Percentiles rank a stretch among this genome's conserved stretches.
Evolutionary conservation across 2,329 filamentous ascomycete species (phyloP).

Genomic region (Chaetothyriales sp.): DNA sequence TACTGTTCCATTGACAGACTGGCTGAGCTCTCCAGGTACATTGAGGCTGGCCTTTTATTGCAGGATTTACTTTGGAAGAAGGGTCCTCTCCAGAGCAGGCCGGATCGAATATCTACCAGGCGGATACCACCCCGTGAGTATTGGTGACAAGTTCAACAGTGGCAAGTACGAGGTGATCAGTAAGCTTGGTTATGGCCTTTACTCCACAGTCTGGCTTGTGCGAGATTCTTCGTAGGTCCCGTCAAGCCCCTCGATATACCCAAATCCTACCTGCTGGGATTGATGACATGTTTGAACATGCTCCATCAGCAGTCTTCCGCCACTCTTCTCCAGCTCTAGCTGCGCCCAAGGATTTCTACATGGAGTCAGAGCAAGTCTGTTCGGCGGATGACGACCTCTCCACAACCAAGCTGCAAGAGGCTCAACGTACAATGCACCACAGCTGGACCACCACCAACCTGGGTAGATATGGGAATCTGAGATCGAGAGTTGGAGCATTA

Average conservation of each 20-base stretch:
- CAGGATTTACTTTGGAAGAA: too few relatives aligned
- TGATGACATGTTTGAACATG: background rate
- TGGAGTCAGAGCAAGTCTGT: background rate
- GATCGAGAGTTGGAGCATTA: too few relatives aligned
- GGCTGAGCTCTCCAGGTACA: too few relatives aligned
- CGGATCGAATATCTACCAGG: conserved; percentile 22
- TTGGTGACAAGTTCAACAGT: conserved; percentile 18
- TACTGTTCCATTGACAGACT: too few relatives aligned
- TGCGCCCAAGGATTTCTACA: background rate
- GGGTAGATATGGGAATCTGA: too few relatives aligned
- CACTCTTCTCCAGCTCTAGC: background rate
- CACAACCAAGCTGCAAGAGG: too few relatives aligned
- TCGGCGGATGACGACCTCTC: too few relatives aligned
- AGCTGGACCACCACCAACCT: too few relatives aligned
- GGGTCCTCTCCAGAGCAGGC: too few relatives aligned
- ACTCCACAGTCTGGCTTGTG: conserved; percentile 30
- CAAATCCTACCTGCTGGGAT: background rate
- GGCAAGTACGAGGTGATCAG: conserved; percentile 26
- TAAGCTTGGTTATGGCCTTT: conserved; percentile 29
- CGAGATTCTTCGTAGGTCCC: conserved; percentile 17
- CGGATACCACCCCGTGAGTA: conserved; percentile 24
- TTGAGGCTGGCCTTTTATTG: too few relatives aligned
- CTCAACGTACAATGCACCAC: too few relatives aligned
- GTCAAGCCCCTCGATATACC: too few relatives aligned
- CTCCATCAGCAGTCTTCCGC: background rate